Conservation (phyloP, 306 rosid species). For the Quercus engelmannii region DNA sequence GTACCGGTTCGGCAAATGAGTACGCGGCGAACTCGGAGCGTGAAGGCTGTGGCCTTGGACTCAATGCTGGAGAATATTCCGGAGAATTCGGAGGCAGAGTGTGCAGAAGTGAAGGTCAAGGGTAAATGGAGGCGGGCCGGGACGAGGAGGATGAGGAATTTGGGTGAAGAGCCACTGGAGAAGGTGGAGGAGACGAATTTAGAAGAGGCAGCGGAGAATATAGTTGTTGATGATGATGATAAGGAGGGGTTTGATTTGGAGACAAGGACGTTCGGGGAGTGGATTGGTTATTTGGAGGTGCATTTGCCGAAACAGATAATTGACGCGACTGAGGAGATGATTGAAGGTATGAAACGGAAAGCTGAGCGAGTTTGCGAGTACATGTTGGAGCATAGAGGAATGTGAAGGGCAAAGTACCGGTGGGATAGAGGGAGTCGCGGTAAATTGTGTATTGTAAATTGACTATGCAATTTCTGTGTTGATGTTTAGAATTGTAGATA, state of each 20-base stretch:
- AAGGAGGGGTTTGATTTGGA: slow-evolving; percentile 42
- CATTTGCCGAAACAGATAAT: slow-evolving; percentile 57
- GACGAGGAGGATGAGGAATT: slow-evolving; percentile 27
- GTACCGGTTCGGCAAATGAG: not conserved
- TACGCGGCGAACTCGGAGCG: slow-evolving; percentile 22
- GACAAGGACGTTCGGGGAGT: slow-evolving; percentile 65
- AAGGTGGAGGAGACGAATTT: not conserved
- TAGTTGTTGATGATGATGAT: not conserved
- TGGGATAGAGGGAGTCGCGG: slow-evolving; percentile 1
- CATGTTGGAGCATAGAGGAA: slow-evolving; percentile 30
- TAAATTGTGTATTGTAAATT: not conserved
- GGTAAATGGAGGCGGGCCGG: slow-evolving; percentile 25
- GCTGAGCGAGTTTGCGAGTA: slow-evolving; percentile 53
- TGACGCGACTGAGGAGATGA: slow-evolving; percentile 55
- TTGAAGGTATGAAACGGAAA: slow-evolving; percentile 49
- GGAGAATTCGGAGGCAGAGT: slow-evolving; percentile 21
- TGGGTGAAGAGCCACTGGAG: slow-evolving; percentile 14
- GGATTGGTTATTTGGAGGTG: slow-evolving; percentile 72
- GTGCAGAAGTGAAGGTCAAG: slow-evolving; percentile 33
- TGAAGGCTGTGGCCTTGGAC: not conserved
- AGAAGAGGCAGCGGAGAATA: not conserved
- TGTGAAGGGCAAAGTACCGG: slow-evolving; percentile 23
- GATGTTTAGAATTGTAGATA: not conserved
- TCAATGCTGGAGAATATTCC: slow-evolving; percentile 12
- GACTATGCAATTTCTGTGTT: not conserved